phyloP scores from a whole-genome alignment of 495 filamentous ascomycete species.

The Neurospora sp. region DNA sequence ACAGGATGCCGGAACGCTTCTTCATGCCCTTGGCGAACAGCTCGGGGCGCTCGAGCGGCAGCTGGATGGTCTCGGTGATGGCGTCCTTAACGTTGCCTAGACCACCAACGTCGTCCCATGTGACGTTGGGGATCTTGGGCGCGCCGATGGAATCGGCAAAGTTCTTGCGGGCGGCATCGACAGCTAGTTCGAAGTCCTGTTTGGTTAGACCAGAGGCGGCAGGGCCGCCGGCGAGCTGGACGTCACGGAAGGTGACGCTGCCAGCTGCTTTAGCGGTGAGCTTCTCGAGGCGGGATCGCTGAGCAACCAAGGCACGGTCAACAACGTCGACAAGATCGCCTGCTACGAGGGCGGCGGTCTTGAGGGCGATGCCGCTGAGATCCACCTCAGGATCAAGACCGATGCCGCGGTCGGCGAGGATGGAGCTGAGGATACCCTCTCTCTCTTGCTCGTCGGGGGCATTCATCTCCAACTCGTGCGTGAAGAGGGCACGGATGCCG shows the following conservation, averaged over 20 bases:
- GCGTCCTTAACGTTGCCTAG: constrained; percentile 90
- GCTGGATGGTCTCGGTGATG: constrained; percentile 90
- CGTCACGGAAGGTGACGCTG: constrained; percentile 62
- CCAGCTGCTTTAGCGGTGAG: constrained; percentile 41
- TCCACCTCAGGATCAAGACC: constrained; percentile 71
- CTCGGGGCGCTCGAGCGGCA: constrained; percentile 86
- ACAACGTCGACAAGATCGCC: constrained; percentile 92
- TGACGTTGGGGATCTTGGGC: constrained; percentile 94
- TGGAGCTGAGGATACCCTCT: constrained; percentile 71
- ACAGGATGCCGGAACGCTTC: constrained; percentile 93
- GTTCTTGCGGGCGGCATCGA: constrained; percentile 91
- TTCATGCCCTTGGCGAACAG: constrained; percentile 98
- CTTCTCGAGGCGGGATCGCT: constrained; percentile 58
- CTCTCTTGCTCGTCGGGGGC: constrained; percentile 90
- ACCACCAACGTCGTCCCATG: constrained; percentile 94
- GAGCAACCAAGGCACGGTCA: constrained; percentile 72
- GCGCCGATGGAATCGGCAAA: constrained; percentile 96
- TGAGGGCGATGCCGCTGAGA: constrained; percentile 71
- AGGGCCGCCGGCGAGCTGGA: constrained; percentile 83
- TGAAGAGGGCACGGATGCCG: constrained; percentile 81
- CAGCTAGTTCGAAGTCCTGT: constrained; percentile 77
- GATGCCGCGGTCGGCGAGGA: constrained; percentile 65
- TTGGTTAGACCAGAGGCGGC: constrained; percentile 69
- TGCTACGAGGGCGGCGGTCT: constrained; percentile 91
- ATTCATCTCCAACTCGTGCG: constrained; percentile 87